Evolutionary conservation across 257 asterid species (phyloP).

Genomic region (Fraxinus quadrangulata): DNA sequence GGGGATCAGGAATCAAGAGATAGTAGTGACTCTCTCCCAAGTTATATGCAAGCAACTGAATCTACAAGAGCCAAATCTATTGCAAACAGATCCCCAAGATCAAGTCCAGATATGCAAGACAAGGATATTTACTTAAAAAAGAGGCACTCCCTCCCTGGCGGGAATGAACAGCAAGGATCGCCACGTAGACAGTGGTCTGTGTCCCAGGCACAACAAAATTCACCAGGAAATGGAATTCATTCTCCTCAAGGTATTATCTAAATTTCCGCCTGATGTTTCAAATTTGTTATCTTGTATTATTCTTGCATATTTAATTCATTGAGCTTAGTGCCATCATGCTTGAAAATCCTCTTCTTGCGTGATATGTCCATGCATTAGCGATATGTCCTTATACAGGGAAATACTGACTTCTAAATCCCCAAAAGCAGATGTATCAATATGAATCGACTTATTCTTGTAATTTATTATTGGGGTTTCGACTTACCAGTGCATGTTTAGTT

Average conservation of each 20-base stretch:
- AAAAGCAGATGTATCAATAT: neutral
- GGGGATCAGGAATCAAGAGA: slow-evolving; percentile 83
- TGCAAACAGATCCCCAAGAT: slow-evolving; percentile 73
- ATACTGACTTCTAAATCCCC: neutral
- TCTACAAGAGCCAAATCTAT: slow-evolving; percentile 94
- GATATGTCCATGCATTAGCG: neutral
- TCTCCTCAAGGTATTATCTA: slow-evolving; percentile 80
- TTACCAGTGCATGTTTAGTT: neutral
- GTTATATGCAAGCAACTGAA: slow-evolving; percentile 98
- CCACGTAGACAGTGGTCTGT: slow-evolving; percentile 71
- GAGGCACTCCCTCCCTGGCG: slow-evolving; percentile 80
- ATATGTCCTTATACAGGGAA: neutral
- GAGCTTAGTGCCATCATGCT: neutral
- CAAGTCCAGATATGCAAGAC: slow-evolving; percentile 87
- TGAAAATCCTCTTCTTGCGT: neutral
- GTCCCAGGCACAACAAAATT: slow-evolving; percentile 71
- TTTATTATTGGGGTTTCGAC: neutral
- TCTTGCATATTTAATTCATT: neutral
- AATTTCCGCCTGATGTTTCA: neutral
- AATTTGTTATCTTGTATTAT: neutral
- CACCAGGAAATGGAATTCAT: slow-evolving; percentile 61
- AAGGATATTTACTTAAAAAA: slow-evolving; percentile 66
- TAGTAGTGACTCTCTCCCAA: slow-evolving; percentile 73
- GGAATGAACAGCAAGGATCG: slow-evolving; percentile 78
- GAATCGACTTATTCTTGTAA: neutral